These are phyloP conservation scores for Lentinula boryana DNA, from an alignment of 768 basidiomycete species.

Conservation along the genomic window DNA sequence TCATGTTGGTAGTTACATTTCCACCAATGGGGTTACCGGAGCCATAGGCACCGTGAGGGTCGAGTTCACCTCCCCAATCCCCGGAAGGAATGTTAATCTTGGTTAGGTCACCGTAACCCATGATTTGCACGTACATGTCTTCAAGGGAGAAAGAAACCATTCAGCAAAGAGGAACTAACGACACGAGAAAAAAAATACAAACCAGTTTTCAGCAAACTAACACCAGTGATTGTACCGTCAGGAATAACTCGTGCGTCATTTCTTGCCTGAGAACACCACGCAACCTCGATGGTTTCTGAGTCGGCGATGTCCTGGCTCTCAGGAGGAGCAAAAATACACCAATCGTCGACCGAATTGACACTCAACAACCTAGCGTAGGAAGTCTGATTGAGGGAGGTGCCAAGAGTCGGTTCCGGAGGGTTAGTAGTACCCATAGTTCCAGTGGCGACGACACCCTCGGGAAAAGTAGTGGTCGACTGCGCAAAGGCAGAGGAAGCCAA, in stretches of 20 bases:
- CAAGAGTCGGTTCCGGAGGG: constrained; percentile 31
- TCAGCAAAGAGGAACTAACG: neutral
- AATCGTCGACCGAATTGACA: constrained; percentile 36
- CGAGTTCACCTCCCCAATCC: constrained; percentile 38
- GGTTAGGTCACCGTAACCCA: constrained; percentile 38
- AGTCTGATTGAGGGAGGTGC: constrained; percentile 35
- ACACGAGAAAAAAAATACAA: neutral
- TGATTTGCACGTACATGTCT: constrained; percentile 36
- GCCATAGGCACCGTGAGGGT: constrained; percentile 36
- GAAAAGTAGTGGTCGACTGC: constrained; percentile 16
- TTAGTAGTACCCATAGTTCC: constrained; percentile 36
- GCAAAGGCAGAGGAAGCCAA: constrained; percentile 8
- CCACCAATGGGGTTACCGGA: constrained; percentile 38
- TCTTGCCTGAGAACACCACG: constrained; percentile 38
- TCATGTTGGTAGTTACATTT: constrained; percentile 37
- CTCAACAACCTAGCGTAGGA: constrained; percentile 32
- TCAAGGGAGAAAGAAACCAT: neutral
- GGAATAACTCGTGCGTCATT: constrained; percentile 42
- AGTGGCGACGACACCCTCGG: constrained; percentile 33
- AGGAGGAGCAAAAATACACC: constrained; percentile 38
- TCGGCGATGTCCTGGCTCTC: constrained; percentile 23
- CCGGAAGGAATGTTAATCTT: constrained; percentile 31
- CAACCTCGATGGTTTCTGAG: constrained; percentile 38
- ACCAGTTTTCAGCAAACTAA: constrained; percentile 37
- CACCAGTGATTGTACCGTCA: constrained; percentile 34